Evolutionary conservation across 768 basidiomycete species (phyloP).

Genomic region (Rubroboletus satanas): DNA sequence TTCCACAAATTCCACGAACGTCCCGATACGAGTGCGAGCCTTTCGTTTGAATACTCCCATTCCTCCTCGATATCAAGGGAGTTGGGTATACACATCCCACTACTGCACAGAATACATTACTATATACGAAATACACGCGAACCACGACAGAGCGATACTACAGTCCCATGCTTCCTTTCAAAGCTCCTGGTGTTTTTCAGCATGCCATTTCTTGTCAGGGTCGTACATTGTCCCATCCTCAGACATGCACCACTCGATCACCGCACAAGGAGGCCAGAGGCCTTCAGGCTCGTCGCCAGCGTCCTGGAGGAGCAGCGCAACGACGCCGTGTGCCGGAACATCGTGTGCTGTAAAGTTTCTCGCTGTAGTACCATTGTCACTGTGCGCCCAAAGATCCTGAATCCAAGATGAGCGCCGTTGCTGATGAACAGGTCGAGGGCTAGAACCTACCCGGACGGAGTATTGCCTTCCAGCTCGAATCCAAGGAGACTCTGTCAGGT

Average conservation of each 20-base stretch:
- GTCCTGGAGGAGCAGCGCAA: conserved; percentile 61
- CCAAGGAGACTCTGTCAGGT: conserved; percentile 66
- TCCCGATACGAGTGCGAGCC: background rate
- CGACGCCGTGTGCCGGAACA: conserved; percentile 67
- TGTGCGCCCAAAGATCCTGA: conserved; percentile 72
- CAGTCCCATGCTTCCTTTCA: background rate
- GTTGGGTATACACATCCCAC: background rate
- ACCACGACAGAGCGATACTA: background rate
- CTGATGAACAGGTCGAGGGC: background rate
- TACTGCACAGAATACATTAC: background rate
- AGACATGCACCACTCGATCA: conserved; percentile 53
- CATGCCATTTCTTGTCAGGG: conserved; percentile 25
- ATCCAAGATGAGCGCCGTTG: background rate
- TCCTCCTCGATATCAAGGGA: background rate
- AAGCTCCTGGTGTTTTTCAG: conserved; percentile 9
- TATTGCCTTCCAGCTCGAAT: conserved; percentile 65
- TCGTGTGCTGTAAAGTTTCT: conserved; percentile 50
- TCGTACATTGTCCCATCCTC: conserved; percentile 50
- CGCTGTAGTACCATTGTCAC: conserved; percentile 62
- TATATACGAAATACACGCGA: background rate
- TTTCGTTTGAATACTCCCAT: background rate
- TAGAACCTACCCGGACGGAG: conserved; percentile 51
- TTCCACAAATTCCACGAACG: background rate
- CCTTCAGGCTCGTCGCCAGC: conserved; percentile 64
- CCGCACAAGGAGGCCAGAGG: conserved; percentile 53